Conservation (phyloP, 805 yeast genomes). For the Myxozyma neglecta region DNA sequence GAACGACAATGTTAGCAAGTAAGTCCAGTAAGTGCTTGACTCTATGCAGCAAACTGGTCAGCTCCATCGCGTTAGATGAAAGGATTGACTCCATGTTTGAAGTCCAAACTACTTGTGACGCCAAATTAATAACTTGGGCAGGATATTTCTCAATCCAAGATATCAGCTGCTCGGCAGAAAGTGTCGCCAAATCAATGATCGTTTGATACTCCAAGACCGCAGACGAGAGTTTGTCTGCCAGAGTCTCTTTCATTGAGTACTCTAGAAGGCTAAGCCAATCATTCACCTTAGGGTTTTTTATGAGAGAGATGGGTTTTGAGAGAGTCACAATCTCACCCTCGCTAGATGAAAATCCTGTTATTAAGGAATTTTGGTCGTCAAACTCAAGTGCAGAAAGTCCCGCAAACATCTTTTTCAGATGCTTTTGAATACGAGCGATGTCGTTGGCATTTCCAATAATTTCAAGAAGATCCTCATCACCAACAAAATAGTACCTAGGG, state of each 20-base stretch:
- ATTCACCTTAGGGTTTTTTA: constrained; percentile 47
- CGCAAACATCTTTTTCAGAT: constrained; percentile 68
- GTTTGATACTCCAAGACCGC: constrained; percentile 39
- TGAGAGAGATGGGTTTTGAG: constrained; percentile 46
- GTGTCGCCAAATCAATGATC: constrained; percentile 21
- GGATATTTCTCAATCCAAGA: constrained; percentile 49
- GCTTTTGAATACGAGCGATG: constrained; percentile 51
- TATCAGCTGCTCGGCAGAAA: constrained; percentile 31
- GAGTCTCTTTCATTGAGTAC: constrained; percentile 48
- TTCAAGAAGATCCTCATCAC: constrained; percentile 85
- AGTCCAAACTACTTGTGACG: constrained; percentile 62
- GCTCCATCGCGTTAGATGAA: constrained; percentile 30
- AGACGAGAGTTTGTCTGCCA: constrained; percentile 43
- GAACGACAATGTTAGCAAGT: constrained; percentile 41
- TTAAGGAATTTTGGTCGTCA: constrained; percentile 40
- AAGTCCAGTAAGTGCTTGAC: constrained; percentile 26
- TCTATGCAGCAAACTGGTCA: not conserved
- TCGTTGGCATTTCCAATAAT: constrained; percentile 67
- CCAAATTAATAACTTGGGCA: constrained; percentile 56
- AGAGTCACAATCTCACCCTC: constrained; percentile 63
- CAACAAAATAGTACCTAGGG: constrained; percentile 82
- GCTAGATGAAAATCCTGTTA: constrained; percentile 56
- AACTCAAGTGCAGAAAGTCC: constrained; percentile 53
- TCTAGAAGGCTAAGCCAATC: constrained; percentile 69
- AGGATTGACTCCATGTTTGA: constrained; percentile 32